These are phyloP conservation scores for Neonectria neomacrospora DNA, from an alignment of 2,329 filamentous ascomycete species.

Conservation along the genomic window DNA sequence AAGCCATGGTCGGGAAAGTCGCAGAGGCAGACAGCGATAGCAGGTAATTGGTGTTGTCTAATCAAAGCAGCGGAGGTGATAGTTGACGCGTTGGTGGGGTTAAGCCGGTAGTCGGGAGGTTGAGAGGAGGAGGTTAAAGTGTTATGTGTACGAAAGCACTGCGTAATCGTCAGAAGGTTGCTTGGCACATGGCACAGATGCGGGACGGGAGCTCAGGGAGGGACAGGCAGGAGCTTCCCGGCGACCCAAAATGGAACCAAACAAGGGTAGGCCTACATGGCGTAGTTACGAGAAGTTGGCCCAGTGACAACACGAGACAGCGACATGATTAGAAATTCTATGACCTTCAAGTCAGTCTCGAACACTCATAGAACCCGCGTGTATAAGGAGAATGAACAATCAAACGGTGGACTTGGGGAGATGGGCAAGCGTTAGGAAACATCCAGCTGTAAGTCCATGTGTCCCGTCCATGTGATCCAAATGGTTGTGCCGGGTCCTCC, in stretches of 20 bases:
- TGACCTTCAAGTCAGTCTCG: background rate
- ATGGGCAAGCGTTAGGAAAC: background rate
- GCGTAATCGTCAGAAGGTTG: slow-evolving; percentile 36
- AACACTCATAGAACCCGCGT: background rate
- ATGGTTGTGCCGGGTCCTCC: slow-evolving; percentile 6
- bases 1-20: slow-evolving; percentile 60
- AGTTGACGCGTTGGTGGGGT: slow-evolving; percentile 1
- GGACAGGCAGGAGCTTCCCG: background rate
- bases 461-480: slow-evolving; percentile 6
- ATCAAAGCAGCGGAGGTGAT: background rate
- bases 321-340: background rate
- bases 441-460: slow-evolving; percentile 14
- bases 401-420: background rate
- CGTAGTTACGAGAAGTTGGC: background rate
- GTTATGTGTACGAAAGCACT: slow-evolving; percentile 13
- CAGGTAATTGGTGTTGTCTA: slow-evolving; percentile 9
- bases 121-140: slow-evolving; percentile 28
- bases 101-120: slow-evolving; percentile 14
- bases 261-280: slow-evolving; percentile 37
- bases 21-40: slow-evolving; percentile 17
- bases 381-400: background rate
- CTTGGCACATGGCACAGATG: slow-evolving; percentile 37
- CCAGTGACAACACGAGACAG: background rate
- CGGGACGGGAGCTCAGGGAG: slow-evolving; percentile 29
- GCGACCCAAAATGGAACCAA: slow-evolving; percentile 23